Base-by-base conservation (phyloP, 495 filamentous ascomycete genomes). In the Aspergillus nidulans region DNA sequence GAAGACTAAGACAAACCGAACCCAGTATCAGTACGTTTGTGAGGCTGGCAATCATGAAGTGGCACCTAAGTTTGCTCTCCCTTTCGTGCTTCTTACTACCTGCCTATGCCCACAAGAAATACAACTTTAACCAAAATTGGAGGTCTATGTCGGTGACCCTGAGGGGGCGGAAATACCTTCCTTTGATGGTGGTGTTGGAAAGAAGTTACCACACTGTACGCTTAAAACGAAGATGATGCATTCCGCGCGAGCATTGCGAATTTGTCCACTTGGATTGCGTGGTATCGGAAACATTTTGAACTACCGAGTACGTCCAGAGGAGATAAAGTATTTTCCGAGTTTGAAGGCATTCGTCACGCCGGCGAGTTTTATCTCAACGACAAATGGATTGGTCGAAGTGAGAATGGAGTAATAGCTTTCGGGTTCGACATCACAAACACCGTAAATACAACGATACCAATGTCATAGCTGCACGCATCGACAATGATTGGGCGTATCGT, bases 151-250 rank as follows among this genome's bases (percentile, higher is more conserved):
- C n/a, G 32, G 49, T 23, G 36, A 25, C 24, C n/a, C 49, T 16
- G 53, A 39, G 44, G 41, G 24, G 4, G 44, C 53, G 8, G 19
- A 49, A 25, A 21, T 44, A 4, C 15, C 44, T 2, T 18, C 8
- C 21, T 55, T 55, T 30, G 44, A 46, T 26, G 44, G 49, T 18
- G 23, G 23, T 9, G 30, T 13, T 55, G 53, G 44, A 55, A 55
- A 32, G 15, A 15, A 13, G 43, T 49, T 6, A 55, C 53, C 25
- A 55, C 53, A 0, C 53, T 32, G 3, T 49, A 55, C 21, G 43
- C 44, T n/a, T 55, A 32, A 44, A 55, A 49, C 19, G 53, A 55
- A 20, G 53, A 49, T 34, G 53, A 55, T 41, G 43, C 44, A 12
- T 55, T 55, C 42, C 42, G 45, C 20, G 19, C 49, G 8, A 20